Percentiles rank a stretch among this genome's conserved stretches.
phyloP scores from a whole-genome alignment of 2,329 filamentous ascomycete species.

The Thelonectria discophora region DNA sequence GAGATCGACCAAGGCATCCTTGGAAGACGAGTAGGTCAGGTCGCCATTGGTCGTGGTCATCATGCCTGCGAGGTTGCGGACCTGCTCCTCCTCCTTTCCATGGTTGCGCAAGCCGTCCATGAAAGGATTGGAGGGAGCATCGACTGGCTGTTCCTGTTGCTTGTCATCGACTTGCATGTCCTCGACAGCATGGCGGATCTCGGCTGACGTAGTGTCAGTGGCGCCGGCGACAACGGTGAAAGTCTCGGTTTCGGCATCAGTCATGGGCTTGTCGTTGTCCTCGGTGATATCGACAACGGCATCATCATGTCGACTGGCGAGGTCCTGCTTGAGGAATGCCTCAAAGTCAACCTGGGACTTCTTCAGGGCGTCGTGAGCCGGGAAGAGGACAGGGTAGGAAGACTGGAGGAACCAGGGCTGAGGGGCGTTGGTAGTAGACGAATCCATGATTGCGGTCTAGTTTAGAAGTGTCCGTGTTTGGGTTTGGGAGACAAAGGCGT shows the following conservation, averaged over 20 bases:
- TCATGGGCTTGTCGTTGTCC: slow-evolving; percentile 22
- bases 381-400: slow-evolving; percentile 50
- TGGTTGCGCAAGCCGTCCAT: slow-evolving; percentile 46
- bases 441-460: slow-evolving; percentile 32
- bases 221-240: slow-evolving; percentile 43
- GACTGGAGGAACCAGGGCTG: slow-evolving; percentile 52
- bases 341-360: slow-evolving; percentile 47
- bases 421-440: slow-evolving; percentile 28
- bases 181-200: slow-evolving; percentile 33
- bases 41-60: slow-evolving; percentile 63
- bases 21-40: slow-evolving; percentile 57
- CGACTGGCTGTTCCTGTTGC: background rate
- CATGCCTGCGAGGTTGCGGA: slow-evolving; percentile 49
- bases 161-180: slow-evolving; percentile 26
- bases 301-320: slow-evolving; percentile 31
- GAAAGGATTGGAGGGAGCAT: slow-evolving; percentile 41
- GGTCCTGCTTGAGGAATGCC: slow-evolving; percentile 42
- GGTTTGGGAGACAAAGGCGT: background rate
- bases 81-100: slow-evolving; percentile 16
- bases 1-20: slow-evolving; percentile 59
- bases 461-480: background rate
- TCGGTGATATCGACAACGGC: background rate
- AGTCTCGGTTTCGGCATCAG: slow-evolving; percentile 34
- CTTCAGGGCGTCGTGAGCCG: slow-evolving; percentile 47
- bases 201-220: slow-evolving; percentile 39